Evolutionary conservation across 148 eudicot genomes (phyloP), one percentile per base, ranked within the genome.

Genomic region (Camellia granthamiana): DNA sequence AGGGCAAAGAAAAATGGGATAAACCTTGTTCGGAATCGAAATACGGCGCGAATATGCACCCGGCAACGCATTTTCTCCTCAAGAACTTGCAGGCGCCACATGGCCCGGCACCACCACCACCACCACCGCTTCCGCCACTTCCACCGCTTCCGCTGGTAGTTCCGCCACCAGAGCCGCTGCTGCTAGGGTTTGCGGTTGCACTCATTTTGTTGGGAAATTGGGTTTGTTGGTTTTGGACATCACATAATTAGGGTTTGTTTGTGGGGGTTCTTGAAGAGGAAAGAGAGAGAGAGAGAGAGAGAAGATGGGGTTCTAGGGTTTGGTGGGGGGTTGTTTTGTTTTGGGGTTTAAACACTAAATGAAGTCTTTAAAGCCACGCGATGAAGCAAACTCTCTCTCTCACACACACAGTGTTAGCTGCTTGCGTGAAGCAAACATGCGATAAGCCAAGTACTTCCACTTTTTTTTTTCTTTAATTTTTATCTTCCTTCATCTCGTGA

Each of bases 381-480:
- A 91, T 81, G 89, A 87, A 90, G 91, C 91, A 90, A 91, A 90
- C 52, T n/a, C 61, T 72, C 58, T 38, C 75, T 82, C 58, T 73
- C 62, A 30, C 38, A 30, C 38, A 30, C 38, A 30, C 38, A 30
- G 38, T 76, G 79, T 70, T 84, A 88, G 92, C 83, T 88, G 93
- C 79, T 95, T 95, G 97, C 98, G 97, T 95, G 97, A 94, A 93
- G 97, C 97, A 95, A 95, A 84, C 94, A 91, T 88, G 90, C 83
- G 88, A 84, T 90, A 88, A 91, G 88, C 90, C 89, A 83, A 79
- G 82, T 68, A 70, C 77, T 52, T 60, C 14, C 38, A 46, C 12
- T 51, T 2, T 51, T 21, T 51, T 51, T 4, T 72, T 61, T 13
- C 82, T 76, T 79, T 80, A 70, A 30, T 30, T 30, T 71, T 72